Conservation (phyloP, 73 alveolate genomes). For the Paramecium sexaurelia region DNA sequence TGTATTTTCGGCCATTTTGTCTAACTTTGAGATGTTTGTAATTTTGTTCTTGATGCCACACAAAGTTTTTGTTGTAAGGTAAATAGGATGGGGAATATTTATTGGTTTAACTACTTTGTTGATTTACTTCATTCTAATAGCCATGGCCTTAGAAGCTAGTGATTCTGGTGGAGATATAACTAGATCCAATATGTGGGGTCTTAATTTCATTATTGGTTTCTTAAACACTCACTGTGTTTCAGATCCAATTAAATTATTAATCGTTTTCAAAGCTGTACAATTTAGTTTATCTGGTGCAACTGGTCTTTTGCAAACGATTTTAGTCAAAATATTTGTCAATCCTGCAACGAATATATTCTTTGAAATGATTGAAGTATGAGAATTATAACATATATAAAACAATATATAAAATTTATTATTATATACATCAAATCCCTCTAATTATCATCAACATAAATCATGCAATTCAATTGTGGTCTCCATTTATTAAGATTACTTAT, state of each 20-base stretch:
- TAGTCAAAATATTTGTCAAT: background rate
- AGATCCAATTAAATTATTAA: background rate
- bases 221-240: background rate
- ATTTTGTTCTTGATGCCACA: slow-evolving; percentile 30
- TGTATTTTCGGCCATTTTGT: background rate
- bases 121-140: background rate
- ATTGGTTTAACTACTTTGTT: background rate
- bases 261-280: background rate
- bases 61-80: background rate
- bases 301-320: background rate
- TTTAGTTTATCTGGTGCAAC: background rate
- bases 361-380: background rate
- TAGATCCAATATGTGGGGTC: slow-evolving; percentile 42
- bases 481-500: background rate
- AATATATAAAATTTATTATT: background rate
- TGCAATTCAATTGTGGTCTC: background rate
- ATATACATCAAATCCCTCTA: background rate
- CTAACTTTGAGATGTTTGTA: slow-evolving; percentile 12
- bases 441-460: background rate
- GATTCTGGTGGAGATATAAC: slow-evolving; percentile 40
- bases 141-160: background rate
- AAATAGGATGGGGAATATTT: slow-evolving; percentile 26
- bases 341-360: background rate
- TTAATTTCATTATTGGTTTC: slow-evolving; percentile 19
- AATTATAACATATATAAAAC: background rate